Percentiles rank a stretch among this genome's conserved stretches.
phyloP scores from a whole-genome alignment of 2,329 filamentous ascomycete genomes.

The Sclerotinia nivalis region DNA sequence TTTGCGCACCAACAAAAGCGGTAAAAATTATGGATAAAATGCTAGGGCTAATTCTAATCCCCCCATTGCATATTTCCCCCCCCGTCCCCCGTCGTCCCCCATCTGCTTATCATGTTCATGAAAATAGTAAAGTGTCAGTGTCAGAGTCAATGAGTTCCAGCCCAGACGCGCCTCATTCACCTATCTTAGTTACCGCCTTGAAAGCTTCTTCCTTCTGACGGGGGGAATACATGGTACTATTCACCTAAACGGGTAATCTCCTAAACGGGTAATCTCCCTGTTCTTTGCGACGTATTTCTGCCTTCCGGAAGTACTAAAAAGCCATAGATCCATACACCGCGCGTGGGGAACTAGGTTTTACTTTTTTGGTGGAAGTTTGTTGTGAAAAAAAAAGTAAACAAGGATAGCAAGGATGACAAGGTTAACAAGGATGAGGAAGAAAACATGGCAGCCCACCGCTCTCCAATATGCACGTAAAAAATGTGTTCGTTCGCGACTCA shows the following conservation, averaged over 20 bases:
- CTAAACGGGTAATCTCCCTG: constrained; percentile 16
- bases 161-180: constrained; percentile 4
- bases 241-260: constrained; percentile 11
- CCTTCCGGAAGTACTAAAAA: constrained; percentile 11
- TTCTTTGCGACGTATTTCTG: constrained; percentile 21
- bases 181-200: constrained; percentile 5
- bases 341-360: constrained; percentile 9
- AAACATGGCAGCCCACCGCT: constrained; percentile 21
- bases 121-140: background rate
- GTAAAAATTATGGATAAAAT: constrained; percentile 7
- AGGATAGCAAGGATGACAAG: background rate
- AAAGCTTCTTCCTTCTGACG: background rate
- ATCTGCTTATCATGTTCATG: background rate
- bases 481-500: constrained; percentile 21
- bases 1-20: constrained; percentile 3
- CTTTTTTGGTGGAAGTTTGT: background rate
- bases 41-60: constrained; percentile 2
- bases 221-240: background rate
- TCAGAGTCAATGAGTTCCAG: constrained; percentile 9
- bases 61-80: background rate
- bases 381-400: background rate
- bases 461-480: constrained; percentile 13
- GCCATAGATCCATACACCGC: constrained; percentile 15
- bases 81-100: background rate
- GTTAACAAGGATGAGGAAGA: background rate